phyloP scores from a whole-genome alignment of 129 eudicot genomes.

The Smallanthus sonchifolius region DNA sequence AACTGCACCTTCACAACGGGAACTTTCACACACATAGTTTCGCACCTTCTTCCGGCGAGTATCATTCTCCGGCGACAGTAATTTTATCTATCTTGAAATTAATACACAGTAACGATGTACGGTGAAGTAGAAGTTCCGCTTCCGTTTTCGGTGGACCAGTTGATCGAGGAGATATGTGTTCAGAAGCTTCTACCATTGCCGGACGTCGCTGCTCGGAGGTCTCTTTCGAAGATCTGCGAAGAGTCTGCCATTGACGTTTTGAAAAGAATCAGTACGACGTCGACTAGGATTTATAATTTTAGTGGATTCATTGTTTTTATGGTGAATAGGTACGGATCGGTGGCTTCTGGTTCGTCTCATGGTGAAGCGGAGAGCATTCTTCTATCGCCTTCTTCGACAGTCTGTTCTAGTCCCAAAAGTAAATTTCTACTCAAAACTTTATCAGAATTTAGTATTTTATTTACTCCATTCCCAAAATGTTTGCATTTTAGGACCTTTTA shows the following conservation, averaged over 20 bases:
- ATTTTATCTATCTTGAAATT: background rate
- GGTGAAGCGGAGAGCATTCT: slow-evolving; percentile 6
- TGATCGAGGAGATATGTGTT: slow-evolving; percentile 18
- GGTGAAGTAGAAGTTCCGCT: slow-evolving; percentile 16
- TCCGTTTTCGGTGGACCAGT: background rate
- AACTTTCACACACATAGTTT: slow-evolving; percentile 1
- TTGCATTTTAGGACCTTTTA: background rate
- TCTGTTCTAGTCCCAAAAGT: slow-evolving; percentile 12
- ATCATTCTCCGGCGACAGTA: background rate
- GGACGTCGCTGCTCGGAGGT: slow-evolving; percentile 5
- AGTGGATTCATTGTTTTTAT: slow-evolving; percentile 10
- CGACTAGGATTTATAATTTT: background rate
- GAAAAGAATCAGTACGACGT: background rate
- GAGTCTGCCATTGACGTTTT: slow-evolving; percentile 19
- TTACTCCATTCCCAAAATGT: background rate
- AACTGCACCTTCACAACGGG: background rate
- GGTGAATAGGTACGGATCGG: slow-evolving; percentile 8
- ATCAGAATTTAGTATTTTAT: background rate
- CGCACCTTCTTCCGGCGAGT: background rate
- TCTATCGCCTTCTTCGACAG: slow-evolving; percentile 12
- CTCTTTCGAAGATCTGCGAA: slow-evolving; percentile 12
- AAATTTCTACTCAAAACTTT: background rate
- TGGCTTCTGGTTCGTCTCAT: background rate
- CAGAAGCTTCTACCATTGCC: slow-evolving; percentile 23
- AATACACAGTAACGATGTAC: background rate